These are phyloP conservation scores for Coelastrella sp. DNA, from an alignment of 139 green algal genomes.

Conservation along the genomic window DNA sequence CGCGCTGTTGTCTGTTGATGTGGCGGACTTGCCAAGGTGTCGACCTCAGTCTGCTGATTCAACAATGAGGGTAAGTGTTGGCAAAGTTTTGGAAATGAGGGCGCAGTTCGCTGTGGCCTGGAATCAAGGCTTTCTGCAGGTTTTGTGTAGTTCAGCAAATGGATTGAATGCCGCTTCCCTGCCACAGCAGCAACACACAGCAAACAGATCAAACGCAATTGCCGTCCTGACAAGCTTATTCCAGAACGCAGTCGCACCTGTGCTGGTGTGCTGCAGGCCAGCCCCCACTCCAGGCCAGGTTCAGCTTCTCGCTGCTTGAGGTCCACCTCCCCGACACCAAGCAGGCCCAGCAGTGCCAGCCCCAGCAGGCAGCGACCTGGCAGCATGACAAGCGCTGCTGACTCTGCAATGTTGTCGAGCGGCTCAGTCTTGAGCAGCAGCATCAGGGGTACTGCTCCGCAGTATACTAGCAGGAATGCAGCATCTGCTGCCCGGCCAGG, in stretches of 20 bases:
- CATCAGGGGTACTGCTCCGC: neutral
- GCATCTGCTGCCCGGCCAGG: conserved; percentile 26
- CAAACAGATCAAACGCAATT: no score
- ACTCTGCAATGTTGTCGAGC: neutral
- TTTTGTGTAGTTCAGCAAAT: no score
- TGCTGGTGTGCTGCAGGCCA: neutral
- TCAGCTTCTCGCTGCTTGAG: neutral
- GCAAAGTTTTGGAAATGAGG: no score
- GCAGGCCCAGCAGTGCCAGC: neutral
- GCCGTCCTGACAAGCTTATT: no score
- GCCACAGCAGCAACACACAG: no score
- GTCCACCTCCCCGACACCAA: neutral
- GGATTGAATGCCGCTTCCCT: no score
- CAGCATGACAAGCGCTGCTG: neutral
- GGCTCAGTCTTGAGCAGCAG: neutral
- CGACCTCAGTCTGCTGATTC: neutral
- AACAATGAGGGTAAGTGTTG: neutral
- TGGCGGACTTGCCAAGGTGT: conserved; percentile 5
- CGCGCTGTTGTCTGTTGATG: conserved; percentile 14
- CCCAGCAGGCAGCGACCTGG: conserved; percentile 19
- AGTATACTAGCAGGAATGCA: neutral
- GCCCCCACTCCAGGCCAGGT: neutral
- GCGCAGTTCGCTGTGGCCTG: no score
- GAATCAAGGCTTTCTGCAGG: no score
- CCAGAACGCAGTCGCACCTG: no score